A percentile compares a stretch with the other conserved stretches of the same genome.
Conservation (phyloP, 2,329 filamentous ascomycete genomes). For the Colletotrichum tamarilloi region DNA sequence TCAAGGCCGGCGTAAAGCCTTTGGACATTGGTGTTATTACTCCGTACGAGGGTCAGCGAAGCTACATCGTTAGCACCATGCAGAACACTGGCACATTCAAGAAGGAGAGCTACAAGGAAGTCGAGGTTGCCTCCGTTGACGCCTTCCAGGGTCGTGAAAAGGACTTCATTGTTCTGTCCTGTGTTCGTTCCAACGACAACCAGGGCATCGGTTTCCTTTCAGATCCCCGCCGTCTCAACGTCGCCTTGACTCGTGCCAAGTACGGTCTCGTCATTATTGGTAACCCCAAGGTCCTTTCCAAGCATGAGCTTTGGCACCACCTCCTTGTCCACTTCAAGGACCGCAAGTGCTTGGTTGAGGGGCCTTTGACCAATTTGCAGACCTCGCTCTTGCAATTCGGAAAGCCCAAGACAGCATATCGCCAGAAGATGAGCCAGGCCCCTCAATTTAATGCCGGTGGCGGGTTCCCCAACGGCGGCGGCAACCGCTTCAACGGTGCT, state of each 20-base stretch:
- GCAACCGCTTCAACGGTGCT: slow-evolving; percentile 41
- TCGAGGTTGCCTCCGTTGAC: slow-evolving; percentile 97
- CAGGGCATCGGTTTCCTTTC: slow-evolving; percentile 99
- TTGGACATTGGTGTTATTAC: slow-evolving; percentile 97
- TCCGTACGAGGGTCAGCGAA: slow-evolving; percentile 97
- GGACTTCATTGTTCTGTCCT: slow-evolving; percentile 98
- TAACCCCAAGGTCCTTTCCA: slow-evolving; percentile 96
- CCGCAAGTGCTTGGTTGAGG: slow-evolving; percentile 93
- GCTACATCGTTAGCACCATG: slow-evolving; percentile 99
- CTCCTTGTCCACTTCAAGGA: slow-evolving; percentile 97
- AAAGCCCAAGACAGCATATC: slow-evolving; percentile 91
- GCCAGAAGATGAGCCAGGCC: slow-evolving; percentile 82
- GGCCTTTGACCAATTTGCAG: slow-evolving; percentile 94
- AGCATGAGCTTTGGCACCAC: slow-evolving; percentile 98
- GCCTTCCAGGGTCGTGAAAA: slow-evolving; percentile 99
- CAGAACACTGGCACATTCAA: slow-evolving; percentile 97
- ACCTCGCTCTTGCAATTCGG: slow-evolving; percentile 95
- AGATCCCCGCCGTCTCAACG: slow-evolving; percentile 95
- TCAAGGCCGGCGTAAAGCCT: slow-evolving; percentile 97
- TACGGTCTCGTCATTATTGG: slow-evolving; percentile 96
- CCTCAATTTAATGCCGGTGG: slow-evolving; percentile 71
- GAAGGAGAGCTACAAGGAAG: slow-evolving; percentile 98
- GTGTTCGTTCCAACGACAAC: slow-evolving; percentile 97
- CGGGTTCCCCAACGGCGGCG: slow-evolving; percentile 44
- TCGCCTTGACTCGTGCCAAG: slow-evolving; percentile 95